Base-by-base conservation (phyloP, 2,329 filamentous ascomycete species). In the Colletotrichum sp. region DNA sequence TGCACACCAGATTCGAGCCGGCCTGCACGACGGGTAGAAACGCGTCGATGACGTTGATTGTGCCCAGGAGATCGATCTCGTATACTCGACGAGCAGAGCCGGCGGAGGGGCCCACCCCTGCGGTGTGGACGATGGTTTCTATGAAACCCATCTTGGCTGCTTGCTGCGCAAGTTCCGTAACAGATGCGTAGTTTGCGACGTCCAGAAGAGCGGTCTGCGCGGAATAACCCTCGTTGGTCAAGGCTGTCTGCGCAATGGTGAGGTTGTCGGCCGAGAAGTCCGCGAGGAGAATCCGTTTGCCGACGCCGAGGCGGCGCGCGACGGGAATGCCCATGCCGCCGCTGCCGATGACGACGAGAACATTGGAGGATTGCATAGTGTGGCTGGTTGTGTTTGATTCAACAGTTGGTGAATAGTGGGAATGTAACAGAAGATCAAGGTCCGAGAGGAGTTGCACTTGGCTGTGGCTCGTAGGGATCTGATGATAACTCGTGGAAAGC, bases 381-480 rank as follows among this genome's bases (percentile, higher is more conserved):
- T 24, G 9, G 26, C 2, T 34, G 59, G 12, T 4, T 30, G 18
- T 62, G 1, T 13, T 18, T 60, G 55, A 7, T 60, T 0, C 5
- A n/a, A 21, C 3, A 7, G 44, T 49, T 49, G 44, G 4, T n/a
- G 18, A 7, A 21, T 49, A 4, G n/a, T 0, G 44, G 6, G 44
- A 4, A 12, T 21, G 4, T 49, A 21, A 21, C 44, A 49, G 39
- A 44, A n/a, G 39, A 44, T n/a, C 16, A 6, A 44, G 39, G 8
- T n/a, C 18, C 5, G 0, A 21, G 10, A 21, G n/a, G n/a, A 49
- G n/a, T 21, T 21, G 44, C 2, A 21, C 44, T 21, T 1, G 44
- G 3, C n/a, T 4, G 18, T 0, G 3, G 44, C 10, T 49, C 10
- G 10, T 21, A 49, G 9, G 6, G n/a, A 21, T 21, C 18, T 0